phyloP scores from a whole-genome alignment of 2,329 filamentous ascomycete species.

The Colletotrichum sansevieriae region DNA sequence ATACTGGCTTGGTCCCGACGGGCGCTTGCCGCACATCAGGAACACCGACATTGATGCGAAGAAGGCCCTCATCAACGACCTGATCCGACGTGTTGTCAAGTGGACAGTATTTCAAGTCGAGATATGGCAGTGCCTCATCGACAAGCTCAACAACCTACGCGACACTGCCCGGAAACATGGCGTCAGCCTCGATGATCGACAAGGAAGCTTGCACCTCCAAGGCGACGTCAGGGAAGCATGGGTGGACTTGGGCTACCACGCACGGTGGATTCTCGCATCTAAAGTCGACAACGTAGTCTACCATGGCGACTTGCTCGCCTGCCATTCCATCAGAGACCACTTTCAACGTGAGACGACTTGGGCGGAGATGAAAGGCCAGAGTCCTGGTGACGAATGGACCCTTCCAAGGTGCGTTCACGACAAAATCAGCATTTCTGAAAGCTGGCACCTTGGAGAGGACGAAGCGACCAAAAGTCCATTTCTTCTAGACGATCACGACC shows the following conservation, averaged over 20 bases:
- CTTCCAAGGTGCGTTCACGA: background rate
- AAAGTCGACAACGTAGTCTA: background rate
- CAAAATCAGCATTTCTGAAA: background rate
- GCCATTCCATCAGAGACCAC: background rate
- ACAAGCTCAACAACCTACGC: slow-evolving; percentile 2
- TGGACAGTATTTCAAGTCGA: slow-evolving; percentile 11
- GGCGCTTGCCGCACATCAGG: slow-evolving; percentile 12
- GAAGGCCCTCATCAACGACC: slow-evolving; percentile 26
- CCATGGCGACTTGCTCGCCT: slow-evolving; percentile 8
- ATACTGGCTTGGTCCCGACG: too few species aligned
- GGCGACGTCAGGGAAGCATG: background rate
- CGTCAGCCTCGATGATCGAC: background rate
- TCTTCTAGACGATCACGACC: background rate
- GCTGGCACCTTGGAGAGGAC: background rate
- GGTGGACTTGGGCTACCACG: slow-evolving; percentile 17
- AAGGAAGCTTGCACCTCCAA: background rate
- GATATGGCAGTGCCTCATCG: slow-evolving; percentile 1
- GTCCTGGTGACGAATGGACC: slow-evolving; percentile 1
- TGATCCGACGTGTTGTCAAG: slow-evolving; percentile 14
- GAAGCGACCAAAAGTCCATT: background rate
- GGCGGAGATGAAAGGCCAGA: background rate
- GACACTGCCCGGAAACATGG: background rate
- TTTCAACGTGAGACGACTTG: slow-evolving; percentile 1
- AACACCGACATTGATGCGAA: slow-evolving; percentile 34
- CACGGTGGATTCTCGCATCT: background rate